These are phyloP conservation scores for Hypsizygus marmoreus DNA, from an alignment of 768 basidiomycete genomes.

Conservation along the genomic window DNA sequence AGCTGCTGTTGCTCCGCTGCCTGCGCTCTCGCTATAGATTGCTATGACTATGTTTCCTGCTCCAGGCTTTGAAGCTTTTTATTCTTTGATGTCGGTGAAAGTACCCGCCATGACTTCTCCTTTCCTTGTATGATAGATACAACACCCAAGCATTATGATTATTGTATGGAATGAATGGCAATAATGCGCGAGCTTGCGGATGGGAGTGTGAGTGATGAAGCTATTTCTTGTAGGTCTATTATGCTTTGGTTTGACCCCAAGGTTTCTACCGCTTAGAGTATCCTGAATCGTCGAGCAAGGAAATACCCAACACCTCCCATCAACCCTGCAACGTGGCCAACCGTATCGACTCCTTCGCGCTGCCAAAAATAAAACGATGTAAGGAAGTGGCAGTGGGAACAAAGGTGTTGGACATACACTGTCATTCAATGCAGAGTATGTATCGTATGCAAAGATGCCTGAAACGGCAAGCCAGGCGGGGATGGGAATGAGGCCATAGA, in stretches of 20 bases:
- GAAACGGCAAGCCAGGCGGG: conserved; percentile 77
- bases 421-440: conserved; percentile 44
- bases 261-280: conserved; percentile 21
- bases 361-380: conserved; percentile 21
- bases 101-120: no score
- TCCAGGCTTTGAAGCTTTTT: no score
- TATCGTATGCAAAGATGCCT: conserved; percentile 66
- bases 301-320: conserved; percentile 62
- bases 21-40: conserved; percentile 1
- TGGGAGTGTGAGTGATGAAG: no score
- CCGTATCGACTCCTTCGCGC: conserved; percentile 56
- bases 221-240: no score
- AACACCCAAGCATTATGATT: conserved; percentile 3
- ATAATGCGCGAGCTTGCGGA: no score
- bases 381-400: neutral
- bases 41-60: no score
- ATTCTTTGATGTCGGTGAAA: no score
- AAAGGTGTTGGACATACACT: conserved; percentile 29
- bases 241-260: neutral
- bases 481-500: conserved; percentile 78
- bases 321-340: conserved; percentile 72
- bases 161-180: neutral
- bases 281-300: conserved; percentile 37
- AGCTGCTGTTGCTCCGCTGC: neutral
- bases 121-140: no score